phyloP scores from a whole-genome alignment of 106 monocot species.

The Xerophyta viscosa region DNA sequence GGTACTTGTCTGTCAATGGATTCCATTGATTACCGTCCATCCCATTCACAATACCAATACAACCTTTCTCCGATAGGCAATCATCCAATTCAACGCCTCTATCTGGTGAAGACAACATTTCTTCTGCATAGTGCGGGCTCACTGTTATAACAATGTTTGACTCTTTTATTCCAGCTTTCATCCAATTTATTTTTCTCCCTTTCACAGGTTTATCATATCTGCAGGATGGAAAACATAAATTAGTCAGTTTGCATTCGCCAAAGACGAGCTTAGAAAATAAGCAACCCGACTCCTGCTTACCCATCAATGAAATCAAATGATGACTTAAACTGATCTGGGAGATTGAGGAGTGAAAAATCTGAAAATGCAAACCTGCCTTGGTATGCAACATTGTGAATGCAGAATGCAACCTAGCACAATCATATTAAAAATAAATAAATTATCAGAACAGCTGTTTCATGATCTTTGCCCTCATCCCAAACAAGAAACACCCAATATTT shows the following conservation, averaged over 20 bases:
- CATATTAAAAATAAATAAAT: too few species aligned
- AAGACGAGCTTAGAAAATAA: too few species aligned
- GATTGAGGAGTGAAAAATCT: slow-evolving; percentile 63
- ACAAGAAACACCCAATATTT: too few species aligned
- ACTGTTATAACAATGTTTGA: slow-evolving; percentile 64
- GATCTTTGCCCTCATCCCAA: too few species aligned
- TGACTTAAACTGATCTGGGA: slow-evolving; percentile 60
- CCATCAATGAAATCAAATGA: slow-evolving; percentile 93
- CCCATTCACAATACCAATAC: slow-evolving; percentile 77
- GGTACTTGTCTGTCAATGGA: slow-evolving; percentile 70
- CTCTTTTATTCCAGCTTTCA: slow-evolving; percentile 80
- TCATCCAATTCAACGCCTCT: slow-evolving; percentile 72
- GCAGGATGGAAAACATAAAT: not conserved
- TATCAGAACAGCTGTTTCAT: too few species aligned
- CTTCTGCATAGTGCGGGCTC: slow-evolving; percentile 77
- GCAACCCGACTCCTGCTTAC: too few species aligned
- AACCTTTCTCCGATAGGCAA: slow-evolving; percentile 15
- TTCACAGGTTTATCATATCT: slow-evolving; percentile 81
- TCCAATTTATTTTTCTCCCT: slow-evolving; percentile 96
- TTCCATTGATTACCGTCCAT: slow-evolving; percentile 86
- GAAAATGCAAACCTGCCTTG: slow-evolving; percentile 75
- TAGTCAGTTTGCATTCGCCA: too few species aligned
- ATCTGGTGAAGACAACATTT: slow-evolving; percentile 47
- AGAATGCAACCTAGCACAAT: slow-evolving; percentile 57
- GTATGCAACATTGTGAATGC: slow-evolving; percentile 95